Percentiles rank a stretch among this genome's conserved stretches.
phyloP scores from a whole-genome alignment of 2,329 filamentous ascomycete genomes.

The Mariannaea elegans region DNA sequence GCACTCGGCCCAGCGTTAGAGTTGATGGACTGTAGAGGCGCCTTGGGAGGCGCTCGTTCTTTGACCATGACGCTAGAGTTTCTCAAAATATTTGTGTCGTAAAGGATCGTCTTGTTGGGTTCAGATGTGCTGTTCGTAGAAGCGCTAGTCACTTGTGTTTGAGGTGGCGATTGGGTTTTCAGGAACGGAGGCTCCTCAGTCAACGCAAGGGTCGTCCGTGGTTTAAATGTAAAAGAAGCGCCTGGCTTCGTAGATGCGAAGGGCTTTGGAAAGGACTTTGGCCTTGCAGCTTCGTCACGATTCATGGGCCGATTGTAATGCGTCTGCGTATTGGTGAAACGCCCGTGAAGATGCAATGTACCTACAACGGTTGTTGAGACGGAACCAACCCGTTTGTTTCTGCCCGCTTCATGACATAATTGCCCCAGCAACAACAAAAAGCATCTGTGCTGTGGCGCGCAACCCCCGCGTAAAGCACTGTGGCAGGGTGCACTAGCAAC shows the following conservation, averaged over 20 bases:
- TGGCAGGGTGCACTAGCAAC: conserved; percentile 16
- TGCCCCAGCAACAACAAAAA: conserved; percentile 36
- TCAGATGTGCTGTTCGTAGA: neutral
- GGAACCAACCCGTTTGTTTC: conserved; percentile 24
- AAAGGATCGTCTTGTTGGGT: conserved; percentile 13
- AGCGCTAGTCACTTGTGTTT: conserved; percentile 3
- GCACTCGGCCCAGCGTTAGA: conserved; percentile 40
- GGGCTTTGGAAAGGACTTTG: conserved; percentile 10
- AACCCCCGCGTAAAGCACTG: conserved; percentile 33
- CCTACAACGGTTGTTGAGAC: conserved; percentile 16
- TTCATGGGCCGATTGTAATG: conserved; percentile 24
- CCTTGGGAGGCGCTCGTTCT: conserved; percentile 57
- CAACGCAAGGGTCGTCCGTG: conserved; percentile 26
- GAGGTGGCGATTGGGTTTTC: conserved; percentile 17
- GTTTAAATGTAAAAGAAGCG: conserved; percentile 35
- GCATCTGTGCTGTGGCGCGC: neutral
- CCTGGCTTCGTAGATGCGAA: conserved; percentile 25
- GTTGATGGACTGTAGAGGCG: conserved; percentile 51
- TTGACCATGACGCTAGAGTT: conserved; percentile 53
- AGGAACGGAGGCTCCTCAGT: conserved; percentile 30
- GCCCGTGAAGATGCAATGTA: conserved; percentile 26
- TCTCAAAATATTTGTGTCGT: conserved; percentile 26
- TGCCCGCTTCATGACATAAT: conserved; percentile 36
- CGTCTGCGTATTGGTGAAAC: conserved; percentile 27
- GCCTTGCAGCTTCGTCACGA: conserved; percentile 9